Evolutionary conservation across 441 rosid genomes (phyloP).

Genomic region (Pelargonium fulgidum): DNA sequence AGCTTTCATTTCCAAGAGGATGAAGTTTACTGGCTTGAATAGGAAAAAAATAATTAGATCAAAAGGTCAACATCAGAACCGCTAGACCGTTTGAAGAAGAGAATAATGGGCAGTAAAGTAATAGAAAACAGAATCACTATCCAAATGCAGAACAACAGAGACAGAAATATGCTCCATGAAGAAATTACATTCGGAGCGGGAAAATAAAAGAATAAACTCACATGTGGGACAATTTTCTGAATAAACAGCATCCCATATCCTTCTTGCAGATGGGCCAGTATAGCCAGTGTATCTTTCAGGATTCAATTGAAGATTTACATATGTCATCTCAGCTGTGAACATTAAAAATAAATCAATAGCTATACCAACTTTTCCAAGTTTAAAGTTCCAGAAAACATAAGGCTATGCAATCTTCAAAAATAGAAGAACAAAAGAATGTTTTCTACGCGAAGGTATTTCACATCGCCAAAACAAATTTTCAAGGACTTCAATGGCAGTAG

Average conservation of each 20-base stretch:
- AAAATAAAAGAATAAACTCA: slow-evolving; percentile 23
- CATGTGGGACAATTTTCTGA: slow-evolving; percentile 88
- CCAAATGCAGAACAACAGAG: neutral
- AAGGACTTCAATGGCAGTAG: neutral
- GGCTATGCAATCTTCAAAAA: neutral
- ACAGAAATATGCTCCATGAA: neutral
- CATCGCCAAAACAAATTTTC: neutral
- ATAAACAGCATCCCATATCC: slow-evolving; percentile 96
- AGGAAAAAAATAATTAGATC: neutral
- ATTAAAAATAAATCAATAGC: slow-evolving; percentile 14
- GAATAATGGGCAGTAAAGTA: neutral
- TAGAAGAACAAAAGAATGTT: neutral
- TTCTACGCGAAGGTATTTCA: too few species aligned
- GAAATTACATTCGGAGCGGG: neutral
- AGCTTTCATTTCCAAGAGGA: neutral
- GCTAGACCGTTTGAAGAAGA: neutral
- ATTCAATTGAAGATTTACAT: slow-evolving; percentile 84
- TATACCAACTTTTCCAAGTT: neutral
- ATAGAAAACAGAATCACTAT: neutral
- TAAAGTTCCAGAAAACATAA: slow-evolving; percentile 7
- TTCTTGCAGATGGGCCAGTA: slow-evolving; percentile 81
- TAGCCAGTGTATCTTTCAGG: slow-evolving; percentile 93
- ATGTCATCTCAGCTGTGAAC: slow-evolving; percentile 77
- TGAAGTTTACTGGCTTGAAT: neutral
- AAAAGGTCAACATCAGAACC: neutral